A percentile compares a stretch with the other conserved stretches of the same genome.
phyloP scores from a whole-genome alignment of 768 basidiomycete genomes.

The Rubroboletus pulcherrimus region DNA sequence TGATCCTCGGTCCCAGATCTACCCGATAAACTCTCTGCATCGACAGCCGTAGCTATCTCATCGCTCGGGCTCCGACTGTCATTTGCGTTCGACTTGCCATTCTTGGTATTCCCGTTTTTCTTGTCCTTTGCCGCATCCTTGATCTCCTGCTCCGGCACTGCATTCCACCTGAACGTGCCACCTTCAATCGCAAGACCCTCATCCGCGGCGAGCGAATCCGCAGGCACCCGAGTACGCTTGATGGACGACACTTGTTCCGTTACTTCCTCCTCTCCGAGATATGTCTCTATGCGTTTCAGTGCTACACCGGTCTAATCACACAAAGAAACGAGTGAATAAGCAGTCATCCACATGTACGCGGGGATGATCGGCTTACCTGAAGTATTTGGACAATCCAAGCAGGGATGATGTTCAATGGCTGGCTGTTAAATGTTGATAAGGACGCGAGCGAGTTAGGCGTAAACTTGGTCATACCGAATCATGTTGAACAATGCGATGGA shows the following conservation, averaged over 20 bases:
- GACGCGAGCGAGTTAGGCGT: neutral
- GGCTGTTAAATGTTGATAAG: slow-evolving; percentile 30
- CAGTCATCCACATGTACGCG: too few species aligned
- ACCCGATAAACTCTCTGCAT: slow-evolving; percentile 15
- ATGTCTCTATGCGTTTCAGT: slow-evolving; percentile 56
- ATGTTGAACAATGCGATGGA: slow-evolving; percentile 82
- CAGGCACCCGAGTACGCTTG: slow-evolving; percentile 35
- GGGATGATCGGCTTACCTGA: slow-evolving; percentile 34
- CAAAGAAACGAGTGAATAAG: neutral
- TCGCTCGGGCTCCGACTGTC: slow-evolving; percentile 1
- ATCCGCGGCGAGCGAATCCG: slow-evolving; percentile 21
- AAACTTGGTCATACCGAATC: slow-evolving; percentile 50
- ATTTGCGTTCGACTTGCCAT: neutral
- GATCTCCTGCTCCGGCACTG: slow-evolving; percentile 35
- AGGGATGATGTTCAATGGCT: slow-evolving; percentile 77
- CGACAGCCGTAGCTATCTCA: slow-evolving; percentile 9
- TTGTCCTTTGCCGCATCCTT: slow-evolving; percentile 24
- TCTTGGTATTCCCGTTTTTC: slow-evolving; percentile 8
- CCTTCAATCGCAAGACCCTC: slow-evolving; percentile 46
- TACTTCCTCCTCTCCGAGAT: slow-evolving; percentile 61
- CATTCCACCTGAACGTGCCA: slow-evolving; percentile 57
- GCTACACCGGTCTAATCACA: slow-evolving; percentile 48
- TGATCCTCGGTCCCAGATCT: slow-evolving; percentile 23
- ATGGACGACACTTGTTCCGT: slow-evolving; percentile 55
- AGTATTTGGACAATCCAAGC: slow-evolving; percentile 75